Base-by-base conservation (phyloP, 345 rosid species). In the Citrus unshiu region DNA sequence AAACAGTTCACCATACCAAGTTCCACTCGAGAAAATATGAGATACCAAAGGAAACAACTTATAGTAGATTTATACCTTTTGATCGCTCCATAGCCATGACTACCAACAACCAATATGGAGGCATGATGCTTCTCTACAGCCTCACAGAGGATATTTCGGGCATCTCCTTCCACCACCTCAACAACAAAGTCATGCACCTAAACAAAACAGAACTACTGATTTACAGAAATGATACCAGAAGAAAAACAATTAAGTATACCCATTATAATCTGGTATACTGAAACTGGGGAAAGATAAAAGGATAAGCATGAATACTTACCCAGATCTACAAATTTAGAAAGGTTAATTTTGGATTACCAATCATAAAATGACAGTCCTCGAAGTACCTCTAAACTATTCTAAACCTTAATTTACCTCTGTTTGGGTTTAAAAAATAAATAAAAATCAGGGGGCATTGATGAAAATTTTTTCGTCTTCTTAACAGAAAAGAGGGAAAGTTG, bases 1-100 rank as follows among this genome's bases (percentile, higher is more conserved):
- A 69, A 43, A 43, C 16, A 25, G 12, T 69, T 68, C 58, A 13
- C 22, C 9, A 43, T 7, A 56, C 25, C 12, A 39, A 68, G 18
- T 46, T 46, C 16, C 51, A 12, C 4, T 46, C 3, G 3, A n/a
- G 13, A 65, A n/a, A 68, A 12, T n/a, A 10, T 0, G 19, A 39
- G 21, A 68, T 1, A 9, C 13, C 39, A 5, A 1, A 4, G 16
- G 37, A 27, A 63, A 30, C 68, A 63, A 29, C 68, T 14, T 30
- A 63, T 7, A 18, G 39, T 69, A 4, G 19, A 43, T 30, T 1
- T 19, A 16, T 70, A 91, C 99, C 98, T 93, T 85, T 94, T 97
- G 70, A 97, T 88, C 73, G 98, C 93, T 84, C 99, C 99, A 83
- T 97, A 90, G 24, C 99, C 99, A 83, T 94, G 99, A 80, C 92